Conservation (phyloP, 75 land plant genomes). For the Pinus tabuliformis region DNA sequence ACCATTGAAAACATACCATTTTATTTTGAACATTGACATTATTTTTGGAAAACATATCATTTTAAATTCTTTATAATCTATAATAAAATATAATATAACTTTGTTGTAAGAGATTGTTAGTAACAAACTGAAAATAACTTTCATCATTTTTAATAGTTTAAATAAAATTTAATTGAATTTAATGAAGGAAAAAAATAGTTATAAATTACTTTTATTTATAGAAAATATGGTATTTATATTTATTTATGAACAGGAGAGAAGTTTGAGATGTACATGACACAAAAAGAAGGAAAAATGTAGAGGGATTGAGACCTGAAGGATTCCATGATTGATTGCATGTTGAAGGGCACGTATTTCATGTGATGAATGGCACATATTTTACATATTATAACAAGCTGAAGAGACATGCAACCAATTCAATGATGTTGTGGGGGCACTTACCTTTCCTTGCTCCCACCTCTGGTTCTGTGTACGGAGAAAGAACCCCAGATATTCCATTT, state of each 20-base stretch:
- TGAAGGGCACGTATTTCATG: background rate
- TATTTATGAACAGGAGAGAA: background rate
- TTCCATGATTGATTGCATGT: background rate
- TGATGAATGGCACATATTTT: background rate
- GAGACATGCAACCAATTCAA: background rate
- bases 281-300: background rate
- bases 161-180: too few species aligned
- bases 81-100: too few species aligned
- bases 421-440: conserved; percentile 10
- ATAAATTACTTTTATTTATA: too few species aligned
- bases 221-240: background rate
- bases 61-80: too few species aligned
- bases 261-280: too few species aligned
- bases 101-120: too few species aligned
- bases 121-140: too few species aligned
- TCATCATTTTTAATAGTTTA: too few species aligned
- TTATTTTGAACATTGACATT: too few species aligned
- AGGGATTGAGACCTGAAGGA: background rate
- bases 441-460: background rate
- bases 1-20: too few species aligned
- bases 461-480: background rate
- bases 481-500: background rate
- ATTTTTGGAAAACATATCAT: too few species aligned
- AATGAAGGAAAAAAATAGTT: too few species aligned
- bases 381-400: background rate